Conservation (phyloP, 2,329 filamentous ascomycete species). For the Penicillium concentricum region DNA sequence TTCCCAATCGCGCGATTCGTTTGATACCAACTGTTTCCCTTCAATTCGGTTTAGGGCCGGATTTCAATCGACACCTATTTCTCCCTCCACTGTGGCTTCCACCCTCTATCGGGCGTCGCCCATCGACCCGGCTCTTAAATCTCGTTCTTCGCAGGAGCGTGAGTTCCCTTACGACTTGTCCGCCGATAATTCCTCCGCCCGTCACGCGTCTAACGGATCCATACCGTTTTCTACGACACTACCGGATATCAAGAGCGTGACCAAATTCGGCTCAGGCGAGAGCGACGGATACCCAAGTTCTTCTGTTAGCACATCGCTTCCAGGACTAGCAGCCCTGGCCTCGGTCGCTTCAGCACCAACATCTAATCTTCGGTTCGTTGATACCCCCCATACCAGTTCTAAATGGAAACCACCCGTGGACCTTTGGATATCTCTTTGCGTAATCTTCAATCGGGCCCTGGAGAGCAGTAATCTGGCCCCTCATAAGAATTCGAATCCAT, state of each 20-base stretch:
- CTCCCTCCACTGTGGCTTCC: constrained; percentile 61
- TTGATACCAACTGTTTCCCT: neutral
- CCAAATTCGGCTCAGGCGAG: constrained; percentile 29
- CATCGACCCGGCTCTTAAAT: constrained; percentile 50
- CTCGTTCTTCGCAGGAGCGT: constrained; percentile 46
- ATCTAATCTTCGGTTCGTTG: constrained; percentile 53
- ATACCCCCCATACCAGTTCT: neutral
- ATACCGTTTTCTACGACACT: constrained; percentile 47
- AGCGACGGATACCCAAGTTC: constrained; percentile 28
- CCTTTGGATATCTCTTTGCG: neutral
- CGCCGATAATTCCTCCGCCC: constrained; percentile 48
- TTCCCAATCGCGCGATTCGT: constrained; percentile 1
- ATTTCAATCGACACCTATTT: constrained; percentile 36
- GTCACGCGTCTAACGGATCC: constrained; percentile 48
- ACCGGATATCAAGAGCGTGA: constrained; percentile 30
- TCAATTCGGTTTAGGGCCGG: constrained; percentile 35
- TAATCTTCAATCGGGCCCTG: neutral
- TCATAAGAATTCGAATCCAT: constrained; percentile 10
- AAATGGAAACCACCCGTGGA: neutral
- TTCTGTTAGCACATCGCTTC: constrained; percentile 48
- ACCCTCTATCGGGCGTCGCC: constrained; percentile 60
- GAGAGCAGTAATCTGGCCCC: constrained; percentile 7
- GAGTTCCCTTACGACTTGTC: constrained; percentile 45
- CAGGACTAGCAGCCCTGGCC: constrained; percentile 60
- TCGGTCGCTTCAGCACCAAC: constrained; percentile 55